phyloP scores from a whole-genome alignment of 495 filamentous ascomycete genomes.

The Penicillium bialowiezense region DNA sequence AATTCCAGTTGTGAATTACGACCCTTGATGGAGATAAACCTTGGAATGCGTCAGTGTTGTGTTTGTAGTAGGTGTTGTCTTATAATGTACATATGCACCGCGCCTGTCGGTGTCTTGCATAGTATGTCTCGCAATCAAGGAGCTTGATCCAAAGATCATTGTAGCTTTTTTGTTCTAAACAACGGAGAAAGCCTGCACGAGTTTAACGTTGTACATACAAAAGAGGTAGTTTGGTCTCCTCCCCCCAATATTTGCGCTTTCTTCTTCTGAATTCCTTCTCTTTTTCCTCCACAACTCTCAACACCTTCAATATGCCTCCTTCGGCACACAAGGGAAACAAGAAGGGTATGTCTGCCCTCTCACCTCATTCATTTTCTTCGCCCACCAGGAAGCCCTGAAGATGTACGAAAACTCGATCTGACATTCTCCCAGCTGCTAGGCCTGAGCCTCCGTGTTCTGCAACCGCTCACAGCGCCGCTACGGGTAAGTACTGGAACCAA shows the following conservation, averaged over 20 bases:
- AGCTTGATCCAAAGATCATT: too few species aligned
- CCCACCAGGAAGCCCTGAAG: background rate
- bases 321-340: background rate
- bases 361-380: background rate
- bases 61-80: too few species aligned
- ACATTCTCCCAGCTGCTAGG: background rate
- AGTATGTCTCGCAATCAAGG: too few species aligned
- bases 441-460: background rate
- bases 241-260: background rate
- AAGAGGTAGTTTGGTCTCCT: background rate
- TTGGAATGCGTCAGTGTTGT: too few species aligned
- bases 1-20: constrained; percentile 31
- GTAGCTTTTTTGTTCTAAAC: too few species aligned
- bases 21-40: constrained; percentile 15
- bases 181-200: too few species aligned
- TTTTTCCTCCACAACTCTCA: background rate
- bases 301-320: background rate
- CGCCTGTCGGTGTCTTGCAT: background rate
- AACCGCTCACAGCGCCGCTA: too few species aligned
- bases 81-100: background rate
- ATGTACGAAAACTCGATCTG: background rate
- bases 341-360: background rate
- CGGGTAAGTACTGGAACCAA: constrained; percentile 1
- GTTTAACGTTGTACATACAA: background rate
- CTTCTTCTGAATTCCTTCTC: background rate